Evolutionary conservation across 176 grass and related monocot genomes (phyloP), one percentile per base, ranked within the genome.

Genomic region (Metroxylon sagu): DNA sequence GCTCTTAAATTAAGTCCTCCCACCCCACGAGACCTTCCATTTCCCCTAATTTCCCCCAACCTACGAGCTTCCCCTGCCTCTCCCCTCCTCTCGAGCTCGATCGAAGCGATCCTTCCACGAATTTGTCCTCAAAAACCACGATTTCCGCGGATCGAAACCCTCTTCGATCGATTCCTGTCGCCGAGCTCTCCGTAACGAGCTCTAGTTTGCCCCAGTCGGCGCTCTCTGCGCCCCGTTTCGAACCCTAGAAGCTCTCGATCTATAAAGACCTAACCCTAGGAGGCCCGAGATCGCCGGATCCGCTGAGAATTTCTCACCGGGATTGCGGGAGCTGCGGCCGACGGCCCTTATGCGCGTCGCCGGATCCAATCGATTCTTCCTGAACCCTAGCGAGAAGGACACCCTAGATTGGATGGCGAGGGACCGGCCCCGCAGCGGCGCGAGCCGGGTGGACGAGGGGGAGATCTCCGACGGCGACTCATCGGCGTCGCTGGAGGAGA

Each of bases 391-490:
- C 57, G 67, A 67, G 57, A 28, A 74, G 19, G 28, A 55, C 63
- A 39, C 52, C 28, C 49, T 48, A 56, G 17, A 48, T 19, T 28
- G 6, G 39, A 81, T 82, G 73, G 70, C 84, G 61, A 73, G 29
- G 50, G 50, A 62, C 29, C 59, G 59, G 6, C 5, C 18, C 18
- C 19, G 50, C 29, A 6, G 35, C 35, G 35, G 8, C 10, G 49
- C 59, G 77, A 27, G 64, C 17, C 61, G 48, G 30, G 65, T 50
- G 3, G 65, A 62, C 7, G 64, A 81, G 5, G 89, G 81, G 16
- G 79, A 81, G 2, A 71, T 35, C 19, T 91, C 84, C 16, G 76
- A 88, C 14, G 84, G 78, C 16, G 93, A 92, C n/a, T 98, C 93
- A 4, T 67, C 87, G 52, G 83, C 52, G 43, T 82, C 80, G 48